These are phyloP conservation scores for Zarea fungicola DNA, from an alignment of 2,329 filamentous ascomycete species.

Conservation along the genomic window DNA sequence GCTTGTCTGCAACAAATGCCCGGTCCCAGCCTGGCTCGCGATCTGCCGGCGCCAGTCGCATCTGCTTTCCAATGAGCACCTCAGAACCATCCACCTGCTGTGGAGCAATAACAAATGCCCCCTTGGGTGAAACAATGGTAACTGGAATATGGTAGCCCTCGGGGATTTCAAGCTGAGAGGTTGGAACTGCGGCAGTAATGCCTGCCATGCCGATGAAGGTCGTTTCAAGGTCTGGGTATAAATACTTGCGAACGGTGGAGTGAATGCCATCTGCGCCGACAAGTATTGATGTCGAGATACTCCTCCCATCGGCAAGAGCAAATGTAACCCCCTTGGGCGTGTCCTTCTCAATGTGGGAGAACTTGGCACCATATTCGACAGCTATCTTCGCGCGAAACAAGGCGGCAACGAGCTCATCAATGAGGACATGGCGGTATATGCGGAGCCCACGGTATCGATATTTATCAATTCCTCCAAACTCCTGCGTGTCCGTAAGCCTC, in stretches of 20 bases:
- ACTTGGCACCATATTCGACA: constrained; percentile 44
- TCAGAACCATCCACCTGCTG: constrained; percentile 45
- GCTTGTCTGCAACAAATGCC: constrained; percentile 33
- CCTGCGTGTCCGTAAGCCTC: constrained; percentile 34
- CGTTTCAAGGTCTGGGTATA: constrained; percentile 44
- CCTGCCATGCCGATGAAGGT: constrained; percentile 44
- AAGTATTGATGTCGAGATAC: constrained; percentile 36
- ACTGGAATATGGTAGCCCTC: constrained; percentile 35
- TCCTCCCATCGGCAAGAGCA: constrained; percentile 42
- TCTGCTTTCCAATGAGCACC: constrained; percentile 42
- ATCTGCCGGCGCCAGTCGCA: constrained; percentile 28
- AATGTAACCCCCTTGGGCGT: constrained; percentile 36
- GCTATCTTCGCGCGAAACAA: constrained; percentile 34
- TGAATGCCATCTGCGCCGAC: constrained; percentile 58
- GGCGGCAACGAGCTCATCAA: constrained; percentile 41
- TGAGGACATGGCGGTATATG: constrained; percentile 48
- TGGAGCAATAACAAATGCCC: constrained; percentile 46
- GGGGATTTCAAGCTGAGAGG: constrained; percentile 30
- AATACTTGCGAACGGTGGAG: constrained; percentile 46
- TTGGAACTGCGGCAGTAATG: constrained; percentile 31
- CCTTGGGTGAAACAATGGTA: constrained; percentile 36
- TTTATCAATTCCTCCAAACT: constrained; percentile 41
- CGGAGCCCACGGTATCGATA: constrained; percentile 51
- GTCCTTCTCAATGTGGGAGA: constrained; percentile 38
- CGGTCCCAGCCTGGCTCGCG: constrained; percentile 37